A percentile compares a stretch with the other conserved stretches of the same genome.
These are phyloP conservation scores for Multifurca ochricompacta DNA, from an alignment of 768 basidiomycete species.

Conservation along the genomic window DNA sequence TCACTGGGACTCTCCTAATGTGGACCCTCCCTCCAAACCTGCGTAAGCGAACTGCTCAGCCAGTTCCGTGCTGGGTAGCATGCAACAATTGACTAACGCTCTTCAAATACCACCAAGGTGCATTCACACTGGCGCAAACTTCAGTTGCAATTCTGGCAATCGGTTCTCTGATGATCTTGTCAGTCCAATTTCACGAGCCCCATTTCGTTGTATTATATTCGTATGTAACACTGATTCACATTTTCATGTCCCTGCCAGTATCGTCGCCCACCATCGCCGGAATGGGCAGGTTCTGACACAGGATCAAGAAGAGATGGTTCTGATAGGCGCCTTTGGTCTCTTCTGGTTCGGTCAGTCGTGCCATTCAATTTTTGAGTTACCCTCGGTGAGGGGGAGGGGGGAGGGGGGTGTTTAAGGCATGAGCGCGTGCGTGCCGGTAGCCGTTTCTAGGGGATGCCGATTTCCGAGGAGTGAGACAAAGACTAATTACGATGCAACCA, in stretches of 20 bases:
- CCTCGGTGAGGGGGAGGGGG: no score
- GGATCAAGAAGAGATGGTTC: slow-evolving; percentile 63
- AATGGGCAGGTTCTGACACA: slow-evolving; percentile 56
- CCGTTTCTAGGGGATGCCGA: not conserved
- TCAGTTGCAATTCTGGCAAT: slow-evolving; percentile 64
- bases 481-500: not conserved
- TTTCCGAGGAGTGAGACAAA: not conserved
- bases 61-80: slow-evolving; percentile 2
- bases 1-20: slow-evolving; percentile 14
- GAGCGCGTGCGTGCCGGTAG: no score
- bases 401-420: no score
- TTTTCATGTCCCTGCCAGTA: slow-evolving; percentile 32
- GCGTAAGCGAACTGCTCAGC: slow-evolving; percentile 14
- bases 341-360: slow-evolving; percentile 72
- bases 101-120: slow-evolving; percentile 21
- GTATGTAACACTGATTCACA: not conserved
- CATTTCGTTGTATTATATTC: not conserved
- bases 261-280: slow-evolving; percentile 58
- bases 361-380: not conserved
- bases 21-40: slow-evolving; percentile 40
- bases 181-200: slow-evolving; percentile 25
- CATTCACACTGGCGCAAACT: slow-evolving; percentile 45
- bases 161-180: slow-evolving; percentile 59
- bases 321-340: slow-evolving; percentile 65
- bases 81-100: slow-evolving; percentile 5